Evolutionary conservation across 208 protist species (phyloP).

Genomic region (Trichomonas gallinae): DNA sequence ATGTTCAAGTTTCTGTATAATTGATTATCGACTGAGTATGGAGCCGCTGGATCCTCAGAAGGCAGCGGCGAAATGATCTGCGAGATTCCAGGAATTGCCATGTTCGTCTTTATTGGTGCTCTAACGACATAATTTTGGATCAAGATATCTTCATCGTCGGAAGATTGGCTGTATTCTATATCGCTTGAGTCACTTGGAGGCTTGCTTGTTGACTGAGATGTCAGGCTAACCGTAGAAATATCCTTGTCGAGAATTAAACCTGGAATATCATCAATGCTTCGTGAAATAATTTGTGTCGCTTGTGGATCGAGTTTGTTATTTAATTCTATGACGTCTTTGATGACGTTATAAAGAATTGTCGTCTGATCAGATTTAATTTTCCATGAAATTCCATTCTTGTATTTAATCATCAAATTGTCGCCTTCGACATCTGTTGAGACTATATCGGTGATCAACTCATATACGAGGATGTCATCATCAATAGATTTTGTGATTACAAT

Average conservation of each 20-base stretch:
- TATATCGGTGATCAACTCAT: not conserved
- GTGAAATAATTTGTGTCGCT: not conserved
- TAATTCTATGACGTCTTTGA: not conserved
- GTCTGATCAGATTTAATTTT: not conserved
- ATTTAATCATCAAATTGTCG: not conserved
- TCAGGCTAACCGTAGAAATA: not conserved
- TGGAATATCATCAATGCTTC: not conserved
- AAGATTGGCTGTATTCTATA: not conserved
- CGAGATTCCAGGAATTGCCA: not conserved
- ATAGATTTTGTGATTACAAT: not conserved
- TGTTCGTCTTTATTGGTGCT: not conserved
- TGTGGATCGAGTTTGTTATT: not conserved
- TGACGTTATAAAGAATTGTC: not conserved
- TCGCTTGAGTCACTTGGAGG: not conserved
- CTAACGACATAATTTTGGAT: not conserved
- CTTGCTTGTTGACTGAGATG: not conserved
- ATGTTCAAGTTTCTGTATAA: not conserved
- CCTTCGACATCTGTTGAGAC: not conserved
- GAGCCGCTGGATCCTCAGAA: not conserved
- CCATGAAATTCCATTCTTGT: not conserved
- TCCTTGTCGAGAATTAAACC: not conserved
- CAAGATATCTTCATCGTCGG: not conserved
- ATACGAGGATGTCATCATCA: not conserved
- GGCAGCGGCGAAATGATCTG: not conserved
- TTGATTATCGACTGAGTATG: not conserved